Conservation (phyloP, 148 eudicot species). For the Fagopyrum esculentum region DNA sequence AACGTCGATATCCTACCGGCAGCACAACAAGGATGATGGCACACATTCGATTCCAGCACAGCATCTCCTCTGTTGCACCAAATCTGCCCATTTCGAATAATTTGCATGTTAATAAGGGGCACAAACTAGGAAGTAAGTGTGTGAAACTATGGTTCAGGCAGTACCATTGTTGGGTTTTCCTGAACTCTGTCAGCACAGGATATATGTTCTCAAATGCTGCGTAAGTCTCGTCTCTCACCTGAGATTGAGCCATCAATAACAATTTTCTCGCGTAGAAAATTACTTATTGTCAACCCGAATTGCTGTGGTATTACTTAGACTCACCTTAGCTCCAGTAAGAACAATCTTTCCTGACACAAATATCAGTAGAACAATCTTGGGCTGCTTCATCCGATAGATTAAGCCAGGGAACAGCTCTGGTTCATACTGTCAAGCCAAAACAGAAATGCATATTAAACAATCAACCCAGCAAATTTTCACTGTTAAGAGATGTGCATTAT, state of each 20-base stretch:
- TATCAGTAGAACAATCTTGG: slow-evolving; percentile 80
- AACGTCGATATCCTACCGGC: neutral
- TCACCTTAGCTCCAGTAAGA: slow-evolving; percentile 92
- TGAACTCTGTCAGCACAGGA: slow-evolving; percentile 84
- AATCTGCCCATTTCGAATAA: neutral
- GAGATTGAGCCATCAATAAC: slow-evolving; percentile 6
- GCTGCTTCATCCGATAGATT: slow-evolving; percentile 92
- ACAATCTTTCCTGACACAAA: slow-evolving; percentile 93
- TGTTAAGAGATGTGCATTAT: neutral
- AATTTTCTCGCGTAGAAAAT: neutral
- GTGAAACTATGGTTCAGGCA: neutral
- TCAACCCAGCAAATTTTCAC: neutral
- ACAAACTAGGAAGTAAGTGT: neutral
- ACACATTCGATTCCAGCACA: neutral
- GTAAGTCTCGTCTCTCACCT: slow-evolving; percentile 91
- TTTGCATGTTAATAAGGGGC: neutral
- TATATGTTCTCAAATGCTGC: slow-evolving; percentile 87
- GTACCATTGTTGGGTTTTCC: slow-evolving; percentile 86
- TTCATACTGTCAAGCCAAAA: slow-evolving; percentile 53
- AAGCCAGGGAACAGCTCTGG: slow-evolving; percentile 92
- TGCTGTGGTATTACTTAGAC: neutral
- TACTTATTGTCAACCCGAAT: neutral
- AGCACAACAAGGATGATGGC: slow-evolving; percentile 5
- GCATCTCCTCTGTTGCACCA: neutral
- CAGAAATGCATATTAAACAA: neutral